Evolutionary conservation across 2,329 filamentous ascomycete genomes (phyloP).

Genomic region (Sporothrix euskadiensis): DNA sequence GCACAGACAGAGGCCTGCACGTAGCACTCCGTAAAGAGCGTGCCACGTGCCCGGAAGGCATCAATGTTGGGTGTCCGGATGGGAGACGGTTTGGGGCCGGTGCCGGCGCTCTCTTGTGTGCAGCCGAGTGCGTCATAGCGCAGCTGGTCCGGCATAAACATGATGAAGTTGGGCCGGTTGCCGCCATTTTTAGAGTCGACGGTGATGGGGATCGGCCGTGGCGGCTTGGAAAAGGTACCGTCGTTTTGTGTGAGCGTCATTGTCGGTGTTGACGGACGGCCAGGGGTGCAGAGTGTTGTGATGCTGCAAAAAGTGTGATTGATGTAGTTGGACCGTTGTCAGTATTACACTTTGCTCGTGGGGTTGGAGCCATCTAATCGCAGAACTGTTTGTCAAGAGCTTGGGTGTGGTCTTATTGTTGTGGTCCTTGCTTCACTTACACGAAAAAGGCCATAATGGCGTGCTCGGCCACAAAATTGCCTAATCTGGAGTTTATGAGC

Average conservation of each 20-base stretch:
- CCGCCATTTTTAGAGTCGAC: conserved; percentile 31
- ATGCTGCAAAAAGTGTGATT: neutral
- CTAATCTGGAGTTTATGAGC: neutral
- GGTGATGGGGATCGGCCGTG: neutral
- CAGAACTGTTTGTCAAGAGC: neutral
- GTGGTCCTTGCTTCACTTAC: neutral
- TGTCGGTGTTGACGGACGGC: neutral
- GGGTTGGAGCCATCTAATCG: neutral
- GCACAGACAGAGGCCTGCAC: conserved; percentile 50
- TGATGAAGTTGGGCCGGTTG: conserved; percentile 42
- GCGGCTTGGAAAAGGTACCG: neutral
- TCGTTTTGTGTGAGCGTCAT: neutral
- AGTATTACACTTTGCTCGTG: neutral
- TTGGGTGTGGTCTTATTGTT: neutral
- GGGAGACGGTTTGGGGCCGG: conserved; percentile 22
- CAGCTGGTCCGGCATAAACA: conserved; percentile 53
- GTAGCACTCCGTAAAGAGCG: conserved; percentile 49
- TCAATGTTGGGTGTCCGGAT: conserved; percentile 47
- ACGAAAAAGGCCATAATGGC: neutral
- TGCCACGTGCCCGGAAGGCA: conserved; percentile 42
- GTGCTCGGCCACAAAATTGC: neutral
- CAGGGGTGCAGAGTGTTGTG: neutral
- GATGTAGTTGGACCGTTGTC: too few relatives aligned
- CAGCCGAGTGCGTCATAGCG: conserved; percentile 48
- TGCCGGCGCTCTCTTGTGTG: conserved; percentile 44